Conservation (phyloP, 179 eudicot genomes). For the Silene vulgaris region DNA sequence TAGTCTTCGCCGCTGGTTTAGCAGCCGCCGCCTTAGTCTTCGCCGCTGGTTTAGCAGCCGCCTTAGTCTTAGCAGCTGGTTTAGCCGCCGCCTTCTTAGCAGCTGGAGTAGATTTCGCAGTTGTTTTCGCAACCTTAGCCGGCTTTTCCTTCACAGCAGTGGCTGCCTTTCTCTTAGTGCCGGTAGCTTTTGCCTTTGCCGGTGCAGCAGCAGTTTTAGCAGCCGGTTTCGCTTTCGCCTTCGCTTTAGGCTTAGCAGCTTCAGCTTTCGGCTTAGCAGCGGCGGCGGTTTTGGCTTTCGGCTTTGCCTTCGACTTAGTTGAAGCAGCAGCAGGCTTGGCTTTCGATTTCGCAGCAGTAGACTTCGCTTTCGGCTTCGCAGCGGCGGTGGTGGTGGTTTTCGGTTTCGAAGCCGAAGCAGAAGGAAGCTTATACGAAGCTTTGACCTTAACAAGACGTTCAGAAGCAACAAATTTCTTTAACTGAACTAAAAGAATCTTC, state of each 20-base stretch:
- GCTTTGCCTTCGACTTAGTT: not conserved
- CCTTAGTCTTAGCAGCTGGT: not conserved
- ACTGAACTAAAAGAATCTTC: constrained; percentile 38
- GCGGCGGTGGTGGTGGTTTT: constrained; percentile 18
- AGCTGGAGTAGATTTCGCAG: constrained; percentile 26
- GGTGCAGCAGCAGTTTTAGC: not conserved
- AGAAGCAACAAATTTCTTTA: constrained; percentile 39
- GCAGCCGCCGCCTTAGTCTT: constrained; percentile 20
- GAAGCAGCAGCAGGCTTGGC: not conserved
- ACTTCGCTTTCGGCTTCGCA: constrained; percentile 11
- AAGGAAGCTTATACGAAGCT: constrained; percentile 46
- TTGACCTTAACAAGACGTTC: constrained; percentile 48
- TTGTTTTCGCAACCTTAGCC: constrained; percentile 32
- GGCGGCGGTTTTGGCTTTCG: not conserved
- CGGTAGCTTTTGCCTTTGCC: not conserved
- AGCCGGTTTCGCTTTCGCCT: not conserved
- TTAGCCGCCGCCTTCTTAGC: constrained; percentile 4
- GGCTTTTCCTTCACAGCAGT: constrained; percentile 24
- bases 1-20: constrained; percentile 21
- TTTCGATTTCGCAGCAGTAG: not conserved
- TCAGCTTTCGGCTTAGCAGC: not conserved
- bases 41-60: not conserved
- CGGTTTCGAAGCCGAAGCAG: constrained; percentile 15
- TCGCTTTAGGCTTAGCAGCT: not conserved
- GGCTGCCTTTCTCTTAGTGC: constrained; percentile 7